Conservation (phyloP, 805 yeast genomes). For the Naumovozyma castellii region DNA sequence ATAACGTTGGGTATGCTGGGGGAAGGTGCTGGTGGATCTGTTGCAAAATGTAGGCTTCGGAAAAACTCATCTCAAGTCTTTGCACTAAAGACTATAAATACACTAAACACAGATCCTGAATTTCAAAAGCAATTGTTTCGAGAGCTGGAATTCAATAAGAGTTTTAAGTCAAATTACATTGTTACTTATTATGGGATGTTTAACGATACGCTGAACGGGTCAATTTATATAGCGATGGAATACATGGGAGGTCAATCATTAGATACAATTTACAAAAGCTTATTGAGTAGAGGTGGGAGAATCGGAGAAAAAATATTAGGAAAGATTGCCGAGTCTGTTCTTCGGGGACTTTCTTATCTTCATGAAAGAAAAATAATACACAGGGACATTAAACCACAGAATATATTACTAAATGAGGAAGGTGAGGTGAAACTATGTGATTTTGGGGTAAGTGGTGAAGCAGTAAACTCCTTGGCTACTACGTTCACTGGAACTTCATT, state of each 20-base stretch:
- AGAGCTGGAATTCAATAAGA: constrained; percentile 79
- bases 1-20: constrained; percentile 67
- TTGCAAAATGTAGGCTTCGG: constrained; percentile 66
- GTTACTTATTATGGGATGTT: constrained; percentile 92
- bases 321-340: constrained; percentile 76
- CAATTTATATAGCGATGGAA: constrained; percentile 93
- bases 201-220: constrained; percentile 60
- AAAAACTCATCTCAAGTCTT: constrained; percentile 52
- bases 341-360: constrained; percentile 75
- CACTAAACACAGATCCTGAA: constrained; percentile 53
- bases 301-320: constrained; percentile 91
- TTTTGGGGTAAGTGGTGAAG: constrained; percentile 96
- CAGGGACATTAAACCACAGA: constrained; percentile 92
- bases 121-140: constrained; percentile 83
- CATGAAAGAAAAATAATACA: constrained; percentile 85
- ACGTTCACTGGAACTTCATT: constrained; percentile 96
- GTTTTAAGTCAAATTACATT: constrained; percentile 73
- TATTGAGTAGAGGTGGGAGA: constrained; percentile 65
- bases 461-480: constrained; percentile 87
- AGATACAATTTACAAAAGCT: constrained; percentile 80
- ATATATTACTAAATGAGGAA: constrained; percentile 60
- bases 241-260: constrained; percentile 89
- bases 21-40: constrained; percentile 93
- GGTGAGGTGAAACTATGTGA: constrained; percentile 93
- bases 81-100: constrained; percentile 58